Evolutionary conservation across 148 eudicot genomes (phyloP).

Genomic region (Nyssa sinensis): DNA sequence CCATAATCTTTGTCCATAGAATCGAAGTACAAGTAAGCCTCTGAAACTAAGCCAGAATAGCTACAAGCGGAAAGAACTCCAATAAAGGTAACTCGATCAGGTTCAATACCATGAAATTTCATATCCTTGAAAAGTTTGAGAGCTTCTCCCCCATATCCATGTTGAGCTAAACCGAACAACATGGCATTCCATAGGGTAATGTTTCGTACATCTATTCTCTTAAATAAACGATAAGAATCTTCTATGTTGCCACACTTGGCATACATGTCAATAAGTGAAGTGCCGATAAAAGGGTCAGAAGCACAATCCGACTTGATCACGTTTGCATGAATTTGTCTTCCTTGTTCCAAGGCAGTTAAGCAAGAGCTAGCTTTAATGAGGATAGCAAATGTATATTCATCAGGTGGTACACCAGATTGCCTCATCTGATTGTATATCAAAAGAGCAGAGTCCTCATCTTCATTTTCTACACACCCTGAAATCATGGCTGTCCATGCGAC

Average conservation of each 20-base stretch:
- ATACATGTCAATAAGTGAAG: constrained; percentile 25
- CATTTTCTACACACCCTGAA: constrained; percentile 22
- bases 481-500: constrained; percentile 23
- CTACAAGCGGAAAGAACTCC: constrained; percentile 22
- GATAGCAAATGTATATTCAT: constrained; percentile 20
- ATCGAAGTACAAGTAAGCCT: constrained; percentile 12
- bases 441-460: constrained; percentile 17
- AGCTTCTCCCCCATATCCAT: constrained; percentile 18
- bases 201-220: constrained; percentile 1
- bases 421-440: constrained; percentile 18
- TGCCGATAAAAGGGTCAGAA: constrained; percentile 17
- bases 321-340: constrained; percentile 24
- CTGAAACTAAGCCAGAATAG: constrained; percentile 19
- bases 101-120: constrained; percentile 7
- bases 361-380: constrained; percentile 22
- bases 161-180: constrained; percentile 26
- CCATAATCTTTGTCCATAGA: constrained; percentile 20
- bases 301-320: constrained; percentile 20
- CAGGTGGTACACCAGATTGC: constrained; percentile 22
- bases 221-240: constrained; percentile 19
- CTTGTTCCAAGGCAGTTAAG: constrained; percentile 25
- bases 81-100: constrained; percentile 18
- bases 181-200: constrained; percentile 22
- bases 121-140: constrained; percentile 14
- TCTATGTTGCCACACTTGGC: constrained; percentile 23